A percentile compares a stretch with the other conserved stretches of the same genome.
Conservation (phyloP, 169 alveolate species). For the Theileria orientalis region DNA sequence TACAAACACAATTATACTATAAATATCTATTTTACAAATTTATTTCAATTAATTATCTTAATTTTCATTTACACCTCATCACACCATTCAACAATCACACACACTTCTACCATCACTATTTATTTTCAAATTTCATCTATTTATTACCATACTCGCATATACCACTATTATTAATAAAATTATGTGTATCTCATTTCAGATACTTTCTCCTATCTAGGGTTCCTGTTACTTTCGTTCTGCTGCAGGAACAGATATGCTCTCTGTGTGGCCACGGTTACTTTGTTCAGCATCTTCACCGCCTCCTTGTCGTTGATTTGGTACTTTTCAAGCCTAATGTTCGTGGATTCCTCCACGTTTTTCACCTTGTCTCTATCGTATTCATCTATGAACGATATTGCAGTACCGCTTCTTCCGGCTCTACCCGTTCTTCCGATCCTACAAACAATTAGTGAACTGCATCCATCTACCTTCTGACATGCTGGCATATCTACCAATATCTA, state of each 20-base stretch:
- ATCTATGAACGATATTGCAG: slow-evolving; percentile 88
- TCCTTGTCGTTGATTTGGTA: slow-evolving; percentile 82
- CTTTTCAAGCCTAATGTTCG: slow-evolving; percentile 69
- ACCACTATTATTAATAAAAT: no score
- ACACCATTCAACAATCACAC: background rate
- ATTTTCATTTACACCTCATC: background rate
- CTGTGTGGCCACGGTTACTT: slow-evolving; percentile 88
- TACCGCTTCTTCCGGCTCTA: slow-evolving; percentile 95
- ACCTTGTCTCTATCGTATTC: slow-evolving; percentile 84
- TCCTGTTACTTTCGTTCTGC: slow-evolving; percentile 16
- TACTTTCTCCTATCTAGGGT: background rate
- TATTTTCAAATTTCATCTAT: background rate
- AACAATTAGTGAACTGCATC: no score
- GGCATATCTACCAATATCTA: no score
- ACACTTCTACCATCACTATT: background rate
- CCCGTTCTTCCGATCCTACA: slow-evolving; percentile 98
- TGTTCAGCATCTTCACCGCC: slow-evolving; percentile 85
- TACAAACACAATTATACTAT: background rate
- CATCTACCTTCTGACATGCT: no score
- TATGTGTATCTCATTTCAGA: no score
- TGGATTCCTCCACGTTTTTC: slow-evolving; percentile 73
- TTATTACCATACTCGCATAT: background rate
- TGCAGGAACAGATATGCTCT: slow-evolving; percentile 62
- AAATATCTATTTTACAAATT: no score
- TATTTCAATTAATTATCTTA: background rate